Evolutionary conservation across 768 basidiomycete genomes (phyloP).

Genomic region (Mycena vitilis): DNA sequence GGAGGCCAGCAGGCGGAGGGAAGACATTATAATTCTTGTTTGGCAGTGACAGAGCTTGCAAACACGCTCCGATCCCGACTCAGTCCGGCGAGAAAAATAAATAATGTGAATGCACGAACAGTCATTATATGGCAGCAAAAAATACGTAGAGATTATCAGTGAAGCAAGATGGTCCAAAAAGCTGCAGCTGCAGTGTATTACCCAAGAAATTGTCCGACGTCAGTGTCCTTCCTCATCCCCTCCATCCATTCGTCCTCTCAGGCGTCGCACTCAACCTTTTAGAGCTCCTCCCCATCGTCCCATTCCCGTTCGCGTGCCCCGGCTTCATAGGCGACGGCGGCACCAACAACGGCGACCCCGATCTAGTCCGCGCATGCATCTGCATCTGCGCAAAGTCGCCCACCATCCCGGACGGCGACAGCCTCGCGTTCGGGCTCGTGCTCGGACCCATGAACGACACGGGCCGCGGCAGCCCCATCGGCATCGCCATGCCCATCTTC

Average conservation of each 20-base stretch:
- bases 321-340: constrained; percentile 25
- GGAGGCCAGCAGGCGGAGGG: constrained; percentile 76
- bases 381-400: constrained; percentile 32
- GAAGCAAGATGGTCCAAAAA: neutral
- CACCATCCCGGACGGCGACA: constrained; percentile 16
- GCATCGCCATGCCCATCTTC: no score
- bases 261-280: constrained; percentile 30
- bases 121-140: neutral
- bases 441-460: constrained; percentile 4
- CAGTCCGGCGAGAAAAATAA: neutral
- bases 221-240: constrained; percentile 15
- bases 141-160: neutral
- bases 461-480: constrained; percentile 19
- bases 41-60: neutral
- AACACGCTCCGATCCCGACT: neutral
- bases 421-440: neutral
- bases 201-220: constrained; percentile 20
- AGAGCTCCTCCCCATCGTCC: constrained; percentile 27
- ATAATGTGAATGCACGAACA: neutral
- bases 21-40: constrained; percentile 69
- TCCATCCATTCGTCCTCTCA: constrained; percentile 27
- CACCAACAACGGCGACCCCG: constrained; percentile 17
- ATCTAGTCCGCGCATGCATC: constrained; percentile 23
- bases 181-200: neutral
- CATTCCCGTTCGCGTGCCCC: constrained; percentile 27